Percentiles rank a stretch among this genome's conserved stretches.
Evolutionary conservation across 441 rosid species (phyloP).

Genomic region (Biscutella auriculata): DNA sequence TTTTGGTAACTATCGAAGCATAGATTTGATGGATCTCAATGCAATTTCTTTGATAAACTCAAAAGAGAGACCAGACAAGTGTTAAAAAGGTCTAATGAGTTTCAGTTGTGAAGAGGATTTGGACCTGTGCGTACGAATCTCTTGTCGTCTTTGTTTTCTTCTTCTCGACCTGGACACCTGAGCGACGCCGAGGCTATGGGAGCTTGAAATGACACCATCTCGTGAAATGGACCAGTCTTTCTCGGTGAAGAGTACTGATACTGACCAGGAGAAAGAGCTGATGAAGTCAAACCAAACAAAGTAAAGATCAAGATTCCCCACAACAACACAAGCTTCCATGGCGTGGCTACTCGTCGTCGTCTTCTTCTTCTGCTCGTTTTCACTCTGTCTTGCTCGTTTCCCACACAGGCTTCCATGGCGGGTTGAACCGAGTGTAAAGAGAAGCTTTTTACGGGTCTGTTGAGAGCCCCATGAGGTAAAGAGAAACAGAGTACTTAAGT

Average conservation of each 20-base stretch:
- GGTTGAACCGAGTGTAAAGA: not conserved
- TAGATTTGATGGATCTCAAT: constrained; percentile 1
- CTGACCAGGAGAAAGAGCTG: constrained; percentile 29
- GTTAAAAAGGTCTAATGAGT: not conserved
- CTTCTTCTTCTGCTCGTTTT: constrained; percentile 11
- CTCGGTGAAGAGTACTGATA: constrained; percentile 27
- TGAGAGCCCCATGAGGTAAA: constrained; percentile 9
- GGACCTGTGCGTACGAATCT: constrained; percentile 86
- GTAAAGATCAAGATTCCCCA: constrained; percentile 39
- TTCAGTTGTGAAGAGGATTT: constrained; percentile 85
- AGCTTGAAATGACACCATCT: constrained; percentile 16
- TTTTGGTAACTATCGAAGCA: too few species aligned
- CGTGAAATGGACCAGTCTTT: constrained; percentile 32
- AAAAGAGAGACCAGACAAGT: constrained; percentile 6
- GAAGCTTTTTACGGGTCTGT: not conserved
- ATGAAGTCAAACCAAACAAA: constrained; percentile 28
- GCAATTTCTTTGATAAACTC: not conserved
- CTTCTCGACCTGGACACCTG: constrained; percentile 21
- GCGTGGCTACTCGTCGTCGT: constrained; percentile 9
- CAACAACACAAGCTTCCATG: constrained; percentile 29
- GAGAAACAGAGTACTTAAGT: constrained; percentile 5
- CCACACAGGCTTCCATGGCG: constrained; percentile 32
- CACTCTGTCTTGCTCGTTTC: constrained; percentile 5
- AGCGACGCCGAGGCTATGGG: constrained; percentile 21
- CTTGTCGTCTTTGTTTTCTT: constrained; percentile 52